These are phyloP conservation scores for Naematelia encephala DNA, from an alignment of 768 basidiomycete species.

Conservation along the genomic window DNA sequence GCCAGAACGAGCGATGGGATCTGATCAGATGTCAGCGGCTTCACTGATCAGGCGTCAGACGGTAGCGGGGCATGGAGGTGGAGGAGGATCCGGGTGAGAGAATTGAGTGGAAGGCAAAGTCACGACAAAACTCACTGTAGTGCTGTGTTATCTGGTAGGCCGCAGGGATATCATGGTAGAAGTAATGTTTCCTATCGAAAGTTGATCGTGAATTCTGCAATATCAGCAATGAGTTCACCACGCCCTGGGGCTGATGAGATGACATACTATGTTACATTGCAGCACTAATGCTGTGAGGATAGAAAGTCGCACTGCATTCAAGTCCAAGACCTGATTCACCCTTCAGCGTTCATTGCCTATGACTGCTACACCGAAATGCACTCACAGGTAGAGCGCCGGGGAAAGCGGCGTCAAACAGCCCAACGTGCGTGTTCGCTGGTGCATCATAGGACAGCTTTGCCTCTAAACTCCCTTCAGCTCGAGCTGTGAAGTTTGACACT, in stretches of 20 bases:
- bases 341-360: too few species aligned
- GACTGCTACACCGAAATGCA: slow-evolving; percentile 16
- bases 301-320: slow-evolving; percentile 64
- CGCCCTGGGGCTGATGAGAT: not conserved
- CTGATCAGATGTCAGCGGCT: too few species aligned
- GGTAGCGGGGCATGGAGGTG: too few species aligned
- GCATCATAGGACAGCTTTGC: slow-evolving; percentile 53
- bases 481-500: not conserved
- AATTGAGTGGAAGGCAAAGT: too few species aligned
- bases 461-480: slow-evolving; percentile 15
- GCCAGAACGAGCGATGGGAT: slow-evolving; percentile 73
- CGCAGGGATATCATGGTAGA: slow-evolving; percentile 87
- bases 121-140: slow-evolving; percentile 71
- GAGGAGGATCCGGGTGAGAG: too few species aligned
- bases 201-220: slow-evolving; percentile 64
- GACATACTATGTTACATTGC: slow-evolving; percentile 46
- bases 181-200: slow-evolving; percentile 97
- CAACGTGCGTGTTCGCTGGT: slow-evolving; percentile 68
- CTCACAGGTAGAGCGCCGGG: slow-evolving; percentile 89
- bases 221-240: not conserved
- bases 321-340: slow-evolving; percentile 46
- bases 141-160: slow-evolving; percentile 98
- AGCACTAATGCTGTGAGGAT: slow-evolving; percentile 78
- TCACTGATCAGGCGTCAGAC: too few species aligned
- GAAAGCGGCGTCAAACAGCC: slow-evolving; percentile 79